Evolutionary conservation across 805 yeast genomes (phyloP), one percentile per base, ranked within the genome.

Genomic region (Nadsonia fulvescens): DNA sequence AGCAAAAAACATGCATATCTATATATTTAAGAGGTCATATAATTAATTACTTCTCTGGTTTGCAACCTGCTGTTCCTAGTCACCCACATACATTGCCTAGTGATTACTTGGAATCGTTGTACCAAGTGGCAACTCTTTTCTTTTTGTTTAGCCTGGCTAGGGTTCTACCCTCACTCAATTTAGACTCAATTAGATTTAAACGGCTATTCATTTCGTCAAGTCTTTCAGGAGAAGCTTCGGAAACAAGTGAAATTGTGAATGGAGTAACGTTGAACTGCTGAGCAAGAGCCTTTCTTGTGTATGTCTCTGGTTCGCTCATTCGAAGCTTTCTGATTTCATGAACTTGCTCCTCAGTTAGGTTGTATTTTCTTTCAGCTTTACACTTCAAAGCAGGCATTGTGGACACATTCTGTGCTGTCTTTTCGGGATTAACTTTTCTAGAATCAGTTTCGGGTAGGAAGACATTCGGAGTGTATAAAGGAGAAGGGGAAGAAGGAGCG

Each of bases 231-330:
- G 35, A 27, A 5, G 55, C 47, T 25, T 31, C 20, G 20, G 77
- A 60, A 2, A 63, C 63, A 24, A 72, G 42, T 5, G 69, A 65
- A 18, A 77, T 60, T 25, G 67, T 63, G 28, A 53, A 43, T 17
- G 57, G 58, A 15, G 67, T 54, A 21, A 68, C 68, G 16, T 56
- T 50, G 43, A 58, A 79, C 47, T 67, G 57, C 34, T 57, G 50
- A 8, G 82, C 79, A 29, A 78, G 56, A 8, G 56, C 61, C 29
- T 63, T 58, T 35, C 74, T 60, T 9, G 81, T 69, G 67, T 78
- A 69, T 23, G 49, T 54, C 15, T 51, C 53, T 1, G 89, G 86
- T 39, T 76, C 66, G 20, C 51, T 43, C 8, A 37, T 32, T 41
- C 91, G 63, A 36, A 75, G 53, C 21, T 51, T 40, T 35, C 54